phyloP scores from a whole-genome alignment of 768 basidiomycete species.

The Pisolithus albus region DNA sequence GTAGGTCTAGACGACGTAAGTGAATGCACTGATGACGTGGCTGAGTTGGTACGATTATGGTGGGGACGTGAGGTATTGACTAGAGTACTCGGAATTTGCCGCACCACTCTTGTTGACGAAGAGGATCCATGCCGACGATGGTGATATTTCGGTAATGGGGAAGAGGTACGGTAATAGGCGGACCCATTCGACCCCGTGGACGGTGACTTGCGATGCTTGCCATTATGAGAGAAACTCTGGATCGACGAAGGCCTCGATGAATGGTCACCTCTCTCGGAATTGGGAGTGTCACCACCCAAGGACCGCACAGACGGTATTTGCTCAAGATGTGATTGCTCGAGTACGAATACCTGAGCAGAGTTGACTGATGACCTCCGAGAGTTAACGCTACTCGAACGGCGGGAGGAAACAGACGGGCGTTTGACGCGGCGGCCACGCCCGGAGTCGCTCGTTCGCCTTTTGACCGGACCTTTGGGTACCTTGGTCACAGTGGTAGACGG shows the following conservation, averaged over 20 bases:
- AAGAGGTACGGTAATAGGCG: constrained; percentile 54
- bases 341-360: constrained; percentile 38
- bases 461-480: constrained; percentile 32
- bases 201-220: constrained; percentile 65
- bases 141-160: constrained; percentile 66
- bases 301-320: constrained; percentile 61
- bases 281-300: constrained; percentile 77
- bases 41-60: constrained; percentile 70
- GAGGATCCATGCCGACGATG: constrained; percentile 78
- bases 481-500: constrained; percentile 22
- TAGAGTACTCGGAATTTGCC: constrained; percentile 46
- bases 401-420: constrained; percentile 70
- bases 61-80: constrained; percentile 30
- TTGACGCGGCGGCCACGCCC: constrained; percentile 49
- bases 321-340: constrained; percentile 49
- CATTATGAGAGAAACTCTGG: constrained; percentile 66
- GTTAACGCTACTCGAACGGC: constrained; percentile 87
- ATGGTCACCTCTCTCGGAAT: constrained; percentile 74
- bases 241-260: constrained; percentile 80
- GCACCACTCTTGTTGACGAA: constrained; percentile 73
- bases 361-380: constrained; percentile 65
- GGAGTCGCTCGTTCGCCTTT: constrained; percentile 45
- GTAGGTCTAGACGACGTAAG: constrained; percentile 69
- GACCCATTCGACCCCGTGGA: constrained; percentile 75
- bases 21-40: constrained; percentile 72